Base-by-base conservation (phyloP, 2,329 filamentous ascomycete species). In the Apiospora sp. region DNA sequence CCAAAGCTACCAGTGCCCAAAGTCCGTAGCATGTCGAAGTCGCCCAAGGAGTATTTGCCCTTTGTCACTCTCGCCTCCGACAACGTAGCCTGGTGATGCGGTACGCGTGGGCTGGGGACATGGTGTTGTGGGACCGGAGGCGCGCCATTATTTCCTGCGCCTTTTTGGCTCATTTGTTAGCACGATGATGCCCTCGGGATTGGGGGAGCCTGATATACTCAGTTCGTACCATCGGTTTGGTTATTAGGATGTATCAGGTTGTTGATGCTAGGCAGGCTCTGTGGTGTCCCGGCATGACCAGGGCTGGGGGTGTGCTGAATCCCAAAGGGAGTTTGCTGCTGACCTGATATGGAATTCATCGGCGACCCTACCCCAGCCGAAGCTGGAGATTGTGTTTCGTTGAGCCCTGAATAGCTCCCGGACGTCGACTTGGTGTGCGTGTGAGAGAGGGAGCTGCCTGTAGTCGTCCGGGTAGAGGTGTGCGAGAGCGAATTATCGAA, bases 1-100 rank as follows among this genome's bases (percentile, higher is more conserved):
- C 96, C 96, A 84, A 99, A 99, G 83, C 95, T 98, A 80, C 96
- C 96, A 46, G 96, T 99, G 70, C 96, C 96, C 75, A 99, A 87
- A 49, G 96, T 99, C 78, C 96, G 91, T 85, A 95, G 90, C 76
- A 99, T 92, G 74, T 92, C 88, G 81, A 99, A 99, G 85, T 99
- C 96, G 73, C 87, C 88, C 76, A 99, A 89, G 58, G 95, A 95
- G 85, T 99, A 99, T 88, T 98, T 98, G 76, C 96, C 96, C 87
- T 98, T 98, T 75, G 96, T 98, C 81, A 94, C 91, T 78, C 95
- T 86, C 69, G 84, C 80, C 76, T 86, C 83, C 70, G 78, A 76
- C 44, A 76, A 58, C 70, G 78, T 77, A 43, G 80, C 78, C 30
- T 76, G 75, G 72, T 79, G 80, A 74, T 82, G 77, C 30, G 68